Evolutionary conservation across 768 basidiomycete genomes (phyloP), one percentile per base, ranked within the genome.

Genomic region (Ephemerocybe angulata): DNA sequence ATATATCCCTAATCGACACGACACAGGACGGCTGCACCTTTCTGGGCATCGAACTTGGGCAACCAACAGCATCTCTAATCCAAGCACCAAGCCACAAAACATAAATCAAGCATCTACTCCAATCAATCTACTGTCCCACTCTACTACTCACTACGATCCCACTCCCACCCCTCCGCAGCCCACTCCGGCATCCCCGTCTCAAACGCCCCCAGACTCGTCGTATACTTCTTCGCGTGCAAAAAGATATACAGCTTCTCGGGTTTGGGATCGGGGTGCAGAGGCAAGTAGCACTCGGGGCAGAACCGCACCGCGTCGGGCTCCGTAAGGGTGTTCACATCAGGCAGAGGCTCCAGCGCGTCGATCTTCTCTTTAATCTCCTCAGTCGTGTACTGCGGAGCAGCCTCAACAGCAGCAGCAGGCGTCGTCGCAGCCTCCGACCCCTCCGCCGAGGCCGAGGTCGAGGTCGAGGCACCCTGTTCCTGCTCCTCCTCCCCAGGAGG

Each of bases 181-280:
- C 97, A 99, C 50, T 85, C 80, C 0, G 97, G 97, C 82, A 92
- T 84, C 57, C 84, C 86, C 41, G 90, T 91, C 70, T 89, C 84
- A 62, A 90, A 96, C 25, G 79, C 72, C n/a, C 93, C 93, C 41
- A 93, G 73, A 58, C 83, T 85, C 12, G 87, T 87, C 47, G 86
- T 89, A 70, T 94, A 98, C 62, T 81, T 81, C 64, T 90, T 69
- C 25, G 97, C 95, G 64, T 99, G 97, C 65, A 99, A 72, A 72
- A 95, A 99, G 60, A 99, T 98, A 71, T 93, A 98, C 54, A 98
- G 75, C 57, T 85, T 85, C 67, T 94, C 92, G 2, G 95, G 94
- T 63, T 83, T 84, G 1, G 96, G 97, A 70, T 99, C 97, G 11
- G 93, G 92, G 54, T 94, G 86, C 24, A 98, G 72, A 15, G 97